phyloP scores from a whole-genome alignment of 768 basidiomycete species.

The Infundibulicybe gibba region DNA sequence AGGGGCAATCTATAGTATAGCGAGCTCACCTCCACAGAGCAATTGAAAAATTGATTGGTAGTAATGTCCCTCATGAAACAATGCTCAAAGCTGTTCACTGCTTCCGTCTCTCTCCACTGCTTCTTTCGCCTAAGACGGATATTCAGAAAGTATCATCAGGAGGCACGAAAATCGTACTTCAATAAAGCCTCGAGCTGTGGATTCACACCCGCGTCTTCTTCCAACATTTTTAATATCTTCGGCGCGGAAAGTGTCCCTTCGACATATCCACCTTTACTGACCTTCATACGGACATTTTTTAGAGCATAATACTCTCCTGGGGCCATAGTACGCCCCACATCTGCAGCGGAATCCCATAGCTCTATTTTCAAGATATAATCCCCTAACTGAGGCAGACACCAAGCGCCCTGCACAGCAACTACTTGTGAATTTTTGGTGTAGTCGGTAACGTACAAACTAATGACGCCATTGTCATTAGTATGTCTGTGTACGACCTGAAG shows the following conservation, averaged over 20 bases:
- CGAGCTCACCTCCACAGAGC: conserved; percentile 51
- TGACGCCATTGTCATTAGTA: conserved; percentile 29
- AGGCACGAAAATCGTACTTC: conserved; percentile 30
- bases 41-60: conserved; percentile 43
- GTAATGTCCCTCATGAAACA: conserved; percentile 44
- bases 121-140: conserved; percentile 42
- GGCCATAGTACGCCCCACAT: conserved; percentile 37
- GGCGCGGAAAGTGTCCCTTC: conserved; percentile 51
- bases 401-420: conserved; percentile 29
- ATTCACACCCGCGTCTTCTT: conserved; percentile 28
- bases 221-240: conserved; percentile 43
- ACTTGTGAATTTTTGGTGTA: conserved; percentile 45
- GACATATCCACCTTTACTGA: conserved; percentile 31
- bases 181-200: conserved; percentile 45
- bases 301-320: conserved; percentile 50
- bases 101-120: conserved; percentile 31
- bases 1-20: neutral
- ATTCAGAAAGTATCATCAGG: conserved; percentile 3
- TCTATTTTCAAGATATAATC: conserved; percentile 48
- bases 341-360: conserved; percentile 53
- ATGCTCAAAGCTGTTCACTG: conserved; percentile 32
- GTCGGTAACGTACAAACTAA: conserved; percentile 61
- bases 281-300: conserved; percentile 45
- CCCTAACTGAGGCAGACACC: conserved; percentile 44
- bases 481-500: conserved; percentile 47